A percentile compares a stretch with the other conserved stretches of the same genome.
Evolutionary conservation across 2,329 filamentous ascomycete genomes (phyloP).

Genomic region (Apiospora saccharicola): DNA sequence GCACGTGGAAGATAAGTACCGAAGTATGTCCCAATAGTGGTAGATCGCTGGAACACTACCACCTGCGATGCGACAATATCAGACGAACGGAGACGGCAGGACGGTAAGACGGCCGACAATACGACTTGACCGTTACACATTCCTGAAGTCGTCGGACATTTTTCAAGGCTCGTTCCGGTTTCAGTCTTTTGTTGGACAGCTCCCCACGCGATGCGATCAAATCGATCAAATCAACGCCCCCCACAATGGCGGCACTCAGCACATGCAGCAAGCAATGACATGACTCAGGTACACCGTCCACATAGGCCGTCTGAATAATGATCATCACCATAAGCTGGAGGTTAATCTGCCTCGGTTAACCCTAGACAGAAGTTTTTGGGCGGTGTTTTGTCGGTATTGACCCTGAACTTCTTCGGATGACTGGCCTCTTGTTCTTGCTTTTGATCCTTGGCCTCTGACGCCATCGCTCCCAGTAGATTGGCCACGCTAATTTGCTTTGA

Average conservation of each 20-base stretch:
- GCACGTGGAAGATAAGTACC: background rate
- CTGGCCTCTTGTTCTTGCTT: constrained; percentile 4
- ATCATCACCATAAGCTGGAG: background rate
- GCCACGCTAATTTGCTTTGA: background rate
- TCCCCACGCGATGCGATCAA: constrained; percentile 7
- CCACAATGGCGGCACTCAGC: background rate
- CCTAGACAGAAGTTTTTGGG: background rate
- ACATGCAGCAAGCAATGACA: background rate
- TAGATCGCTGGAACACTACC: background rate
- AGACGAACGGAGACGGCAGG: constrained; percentile 1
- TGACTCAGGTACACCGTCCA: background rate
- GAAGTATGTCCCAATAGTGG: background rate
- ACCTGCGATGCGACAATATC: constrained; percentile 6
- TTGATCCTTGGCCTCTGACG: constrained; percentile 2
- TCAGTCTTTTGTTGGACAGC: background rate
- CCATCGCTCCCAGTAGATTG: constrained; percentile 14
- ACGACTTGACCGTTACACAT: background rate
- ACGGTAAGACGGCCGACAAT: background rate
- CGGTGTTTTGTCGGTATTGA: constrained; percentile 12
- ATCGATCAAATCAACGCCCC: background rate
- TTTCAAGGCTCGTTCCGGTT: constrained; percentile 11
- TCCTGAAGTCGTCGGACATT: background rate
- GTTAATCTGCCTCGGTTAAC: constrained; percentile 5
- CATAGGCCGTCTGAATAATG: background rate
- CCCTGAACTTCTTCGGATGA: background rate